Evolutionary conservation across 1,284 basidiomycete genomes (phyloP), one percentile per base, ranked within the genome.

Genomic region (Leccinum holopus): DNA sequence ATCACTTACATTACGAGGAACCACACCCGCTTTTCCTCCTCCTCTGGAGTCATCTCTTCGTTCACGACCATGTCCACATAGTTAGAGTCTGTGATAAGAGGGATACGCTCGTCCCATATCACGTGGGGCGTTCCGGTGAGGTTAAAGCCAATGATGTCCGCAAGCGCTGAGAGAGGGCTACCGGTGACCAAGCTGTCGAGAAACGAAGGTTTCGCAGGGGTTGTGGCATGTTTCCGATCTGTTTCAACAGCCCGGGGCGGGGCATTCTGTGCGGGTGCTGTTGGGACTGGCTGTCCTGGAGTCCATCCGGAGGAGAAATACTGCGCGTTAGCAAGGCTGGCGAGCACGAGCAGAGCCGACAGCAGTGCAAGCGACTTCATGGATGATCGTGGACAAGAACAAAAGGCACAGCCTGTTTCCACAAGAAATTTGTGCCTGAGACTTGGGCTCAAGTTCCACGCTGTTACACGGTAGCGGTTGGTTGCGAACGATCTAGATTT

Each of bases 231-330:
- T 53, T 60, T 66, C 58, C 14, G 67, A 61, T 66, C 18, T 1
- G 61, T 52, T 44, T 72, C 67, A 54, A 62, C 65, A 35, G 55
- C 65, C 59, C 60, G 70, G 65, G 53, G 67, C 39, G 58, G 60
- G 18, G 55, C 41, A 18, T 62, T 44, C 25, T 63, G 3, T 5
- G 58, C 63, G 47, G 76, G 64, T 41, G 71, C 64, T 14, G 76
- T 70, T 5, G 78, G 72, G 8, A 78, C 77, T 5, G 83, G 75
- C 71, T 91, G 85, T 35, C 89, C 90, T 3, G 90, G 91, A 39
- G 78, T 71, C 91, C 90, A 92, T n/a, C 90, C 90, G 30, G 80
- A 78, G 3, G 89, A 91, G 73, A 91, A 87, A 73, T 91, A 91
- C 65, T 90, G 86, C 10, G 88, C 88, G 55, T 74, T 76, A 51